Conservation (phyloP, 2,329 filamentous ascomycete genomes). For the Neophaeococcomyces aloes region DNA sequence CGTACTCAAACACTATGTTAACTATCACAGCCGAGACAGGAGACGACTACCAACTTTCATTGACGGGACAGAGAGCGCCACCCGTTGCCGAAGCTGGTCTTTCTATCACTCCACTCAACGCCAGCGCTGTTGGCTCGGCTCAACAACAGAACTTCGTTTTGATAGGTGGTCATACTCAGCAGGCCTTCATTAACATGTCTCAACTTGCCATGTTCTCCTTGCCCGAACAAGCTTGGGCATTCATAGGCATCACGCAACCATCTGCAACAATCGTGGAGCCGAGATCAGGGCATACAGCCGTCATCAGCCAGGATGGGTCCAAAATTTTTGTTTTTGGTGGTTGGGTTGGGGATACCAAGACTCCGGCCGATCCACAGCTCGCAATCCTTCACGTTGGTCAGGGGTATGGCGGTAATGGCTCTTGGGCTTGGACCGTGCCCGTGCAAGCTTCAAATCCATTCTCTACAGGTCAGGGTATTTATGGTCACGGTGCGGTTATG, state of each 20-base stretch:
- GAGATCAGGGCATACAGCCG: slow-evolving; percentile 77
- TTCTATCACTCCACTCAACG: slow-evolving; percentile 61
- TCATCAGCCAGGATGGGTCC: slow-evolving; percentile 67
- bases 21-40: slow-evolving; percentile 42
- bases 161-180: slow-evolving; percentile 71
- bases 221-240: slow-evolving; percentile 78
- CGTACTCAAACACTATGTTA: slow-evolving; percentile 73
- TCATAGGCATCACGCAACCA: slow-evolving; percentile 53
- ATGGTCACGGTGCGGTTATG: slow-evolving; percentile 52
- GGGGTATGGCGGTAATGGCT: slow-evolving; percentile 49
- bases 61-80: slow-evolving; percentile 46
- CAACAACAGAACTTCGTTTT: slow-evolving; percentile 71
- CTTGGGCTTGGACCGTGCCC: slow-evolving; percentile 37
- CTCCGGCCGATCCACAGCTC: slow-evolving; percentile 71
- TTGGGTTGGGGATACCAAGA: slow-evolving; percentile 75
- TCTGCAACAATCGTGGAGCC: slow-evolving; percentile 53
- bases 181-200: slow-evolving; percentile 89
- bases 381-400: slow-evolving; percentile 64
- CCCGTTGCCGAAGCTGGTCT: slow-evolving; percentile 80
- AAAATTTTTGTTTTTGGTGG: slow-evolving; percentile 75
- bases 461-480: slow-evolving; percentile 40
- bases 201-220: slow-evolving; percentile 78
- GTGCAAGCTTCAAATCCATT: slow-evolving; percentile 31
- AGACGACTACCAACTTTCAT: slow-evolving; percentile 28
- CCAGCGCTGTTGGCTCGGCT: slow-evolving; percentile 54